Evolutionary conservation across 257 asterid species (phyloP).

Genomic region (Haberlea rhodopensis): DNA sequence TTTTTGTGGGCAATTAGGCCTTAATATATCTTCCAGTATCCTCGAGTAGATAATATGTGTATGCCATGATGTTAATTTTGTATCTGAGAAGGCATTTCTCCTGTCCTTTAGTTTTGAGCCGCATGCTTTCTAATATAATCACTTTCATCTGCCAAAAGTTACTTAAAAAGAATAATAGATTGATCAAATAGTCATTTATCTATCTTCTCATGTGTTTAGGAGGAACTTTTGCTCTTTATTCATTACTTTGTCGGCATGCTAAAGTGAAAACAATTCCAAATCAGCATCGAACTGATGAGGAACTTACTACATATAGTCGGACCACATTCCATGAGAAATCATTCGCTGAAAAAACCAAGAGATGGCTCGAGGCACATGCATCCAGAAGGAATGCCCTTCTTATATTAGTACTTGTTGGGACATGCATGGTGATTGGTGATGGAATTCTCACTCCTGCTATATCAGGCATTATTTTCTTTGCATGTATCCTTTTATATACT

Average conservation of each 20-base stretch:
- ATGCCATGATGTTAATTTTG: too few species aligned
- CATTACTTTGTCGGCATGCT: conserved; percentile 62
- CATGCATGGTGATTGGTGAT: too few species aligned
- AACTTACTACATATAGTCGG: conserved; percentile 72
- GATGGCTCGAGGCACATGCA: conserved; percentile 59
- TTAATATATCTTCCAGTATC: too few species aligned
- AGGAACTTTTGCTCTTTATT: conserved; percentile 64
- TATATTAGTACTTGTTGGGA: conserved; percentile 57
- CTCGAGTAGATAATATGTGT: too few species aligned
- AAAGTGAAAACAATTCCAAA: conserved; percentile 62
- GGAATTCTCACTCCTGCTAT: too few species aligned
- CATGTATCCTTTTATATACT: neutral
- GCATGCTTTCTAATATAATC: neutral
- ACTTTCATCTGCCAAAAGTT: conserved; percentile 8
- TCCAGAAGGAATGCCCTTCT: conserved; percentile 58
- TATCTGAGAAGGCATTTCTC: too few species aligned
- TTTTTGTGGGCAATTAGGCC: too few species aligned
- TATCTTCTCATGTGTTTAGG: conserved; percentile 28
- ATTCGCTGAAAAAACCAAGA: conserved; percentile 67
- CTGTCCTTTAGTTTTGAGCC: too few species aligned
- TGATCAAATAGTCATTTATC: neutral
- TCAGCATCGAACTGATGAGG: conserved; percentile 77
- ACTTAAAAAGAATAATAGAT: neutral
- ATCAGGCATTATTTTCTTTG: conserved; percentile 39
- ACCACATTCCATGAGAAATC: conserved; percentile 57